Evolutionary conservation across 2,329 filamentous ascomycete genomes (phyloP), one percentile per base, ranked within the genome.

Genomic region (Colletotrichum orbiculare): DNA sequence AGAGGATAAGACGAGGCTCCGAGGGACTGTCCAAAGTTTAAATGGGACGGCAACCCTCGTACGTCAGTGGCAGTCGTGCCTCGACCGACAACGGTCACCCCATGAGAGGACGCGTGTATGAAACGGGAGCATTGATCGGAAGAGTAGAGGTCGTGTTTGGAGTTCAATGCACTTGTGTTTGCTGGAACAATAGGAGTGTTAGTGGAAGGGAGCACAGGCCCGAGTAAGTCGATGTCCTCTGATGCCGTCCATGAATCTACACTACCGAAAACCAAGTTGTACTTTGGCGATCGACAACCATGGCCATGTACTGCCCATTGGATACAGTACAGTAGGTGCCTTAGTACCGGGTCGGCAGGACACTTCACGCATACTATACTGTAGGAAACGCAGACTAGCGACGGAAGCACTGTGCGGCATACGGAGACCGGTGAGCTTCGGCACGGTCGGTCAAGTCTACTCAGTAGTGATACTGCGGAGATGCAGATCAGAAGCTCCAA

Each of bases 111-210:
- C 35, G 58, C 41, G 63, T 33, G 46, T 33, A 45, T 65, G 63
- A 65, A 65, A 65, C 63, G 53, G 46, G 52, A 65, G 63, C 63
- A 65, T 65, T 65, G 63, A 65, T 63, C 63, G 53, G 52, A 38
- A 60, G 11, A 45, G 52, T 25, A n/a, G 39, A 50, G 49, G 58
- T 34, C 52, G 63, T 62, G 63, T 65, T 65, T 65, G 63, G 63
- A 37, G 63, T 62, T 65, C 42, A 37, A 60, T 53, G 63, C 63
- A 53, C 35, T 49, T 38, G 8, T 13, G 35, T 50, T 58, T 50
- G 38, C 46, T 58, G 55, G 55, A 58, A 58, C 55, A n/a, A n/a
- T 50, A 38, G n/a, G 55, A 50, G 55, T 58, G 12, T 58, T 46
- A 33, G 10, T 47, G 54, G 45, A 35, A 43, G 41, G 45, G 45